Percentiles rank a stretch among this genome's conserved stretches.
Conservation (phyloP, 2,329 filamentous ascomycete genomes). For the Penicillium sp. region DNA sequence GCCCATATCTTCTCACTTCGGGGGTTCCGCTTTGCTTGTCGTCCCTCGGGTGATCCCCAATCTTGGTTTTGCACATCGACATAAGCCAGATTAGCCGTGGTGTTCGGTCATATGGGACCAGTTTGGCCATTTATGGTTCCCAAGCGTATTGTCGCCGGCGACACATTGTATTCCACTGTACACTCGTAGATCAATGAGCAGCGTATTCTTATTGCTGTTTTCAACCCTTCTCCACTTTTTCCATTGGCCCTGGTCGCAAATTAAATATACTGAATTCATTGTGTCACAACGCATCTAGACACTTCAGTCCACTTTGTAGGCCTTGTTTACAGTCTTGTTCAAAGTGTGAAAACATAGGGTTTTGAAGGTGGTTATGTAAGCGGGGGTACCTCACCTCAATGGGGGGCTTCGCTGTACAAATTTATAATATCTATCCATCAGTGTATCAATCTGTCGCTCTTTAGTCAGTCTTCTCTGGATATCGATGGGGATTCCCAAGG, state of each 20-base stretch:
- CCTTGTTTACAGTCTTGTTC: too few relatives aligned
- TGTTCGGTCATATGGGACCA: neutral
- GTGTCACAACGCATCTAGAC: too few relatives aligned
- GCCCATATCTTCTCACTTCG: neutral
- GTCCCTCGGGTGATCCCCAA: neutral
- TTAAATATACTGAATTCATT: neutral
- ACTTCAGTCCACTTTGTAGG: too few relatives aligned
- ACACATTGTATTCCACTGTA: conserved; percentile 14
- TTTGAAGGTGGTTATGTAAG: neutral
- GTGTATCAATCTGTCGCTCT: neutral
- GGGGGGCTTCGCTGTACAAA: neutral
- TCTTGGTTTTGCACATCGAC: neutral
- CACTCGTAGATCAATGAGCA: conserved; percentile 14
- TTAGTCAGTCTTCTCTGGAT: neutral
- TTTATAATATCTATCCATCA: neutral
- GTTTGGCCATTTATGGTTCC: neutral
- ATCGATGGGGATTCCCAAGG: neutral
- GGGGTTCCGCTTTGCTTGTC: neutral
- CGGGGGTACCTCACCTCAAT: neutral
- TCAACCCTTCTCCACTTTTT: neutral
- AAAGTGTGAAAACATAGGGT: neutral
- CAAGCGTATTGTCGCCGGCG: conserved; percentile 10
- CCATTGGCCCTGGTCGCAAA: neutral
- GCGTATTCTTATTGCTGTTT: neutral
- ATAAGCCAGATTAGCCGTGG: neutral